These are phyloP conservation scores for Podaxis carcinomalis DNA, from an alignment of 768 basidiomycete genomes.

Conservation along the genomic window DNA sequence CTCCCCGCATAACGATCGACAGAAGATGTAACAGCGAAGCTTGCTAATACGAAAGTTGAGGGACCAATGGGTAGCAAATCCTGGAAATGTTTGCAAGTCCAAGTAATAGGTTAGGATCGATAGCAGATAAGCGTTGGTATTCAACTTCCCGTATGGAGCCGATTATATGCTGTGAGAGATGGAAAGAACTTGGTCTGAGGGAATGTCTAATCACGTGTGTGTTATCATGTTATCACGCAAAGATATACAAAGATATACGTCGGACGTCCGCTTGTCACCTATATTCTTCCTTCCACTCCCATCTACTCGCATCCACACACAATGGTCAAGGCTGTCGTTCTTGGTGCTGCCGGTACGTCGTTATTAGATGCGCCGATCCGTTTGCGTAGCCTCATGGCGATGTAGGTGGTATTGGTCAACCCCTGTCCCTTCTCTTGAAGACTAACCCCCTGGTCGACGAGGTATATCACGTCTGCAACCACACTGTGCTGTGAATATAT, in stretches of 20 bases:
- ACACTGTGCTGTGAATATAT: background rate
- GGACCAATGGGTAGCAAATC: background rate
- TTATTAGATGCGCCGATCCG: background rate
- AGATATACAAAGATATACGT: constrained; percentile 11
- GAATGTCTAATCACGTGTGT: background rate
- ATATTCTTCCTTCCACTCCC: constrained; percentile 18
- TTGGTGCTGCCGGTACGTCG: constrained; percentile 84
- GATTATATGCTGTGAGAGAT: background rate
- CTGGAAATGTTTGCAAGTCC: background rate
- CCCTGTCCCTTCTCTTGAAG: constrained; percentile 90
- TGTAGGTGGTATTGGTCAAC: constrained; percentile 94
- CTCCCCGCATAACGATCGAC: background rate
- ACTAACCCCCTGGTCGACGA: constrained; percentile 74
- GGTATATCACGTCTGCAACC: constrained; percentile 32
- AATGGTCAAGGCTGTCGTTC: constrained; percentile 85
- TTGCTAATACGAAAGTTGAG: background rate
- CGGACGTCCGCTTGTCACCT: background rate
- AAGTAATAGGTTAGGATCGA: background rate
- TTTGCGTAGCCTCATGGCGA: background rate
- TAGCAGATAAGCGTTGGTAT: background rate
- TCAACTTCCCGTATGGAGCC: background rate
- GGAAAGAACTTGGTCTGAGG: background rate
- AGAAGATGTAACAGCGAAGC: background rate
- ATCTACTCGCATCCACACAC: constrained; percentile 19
- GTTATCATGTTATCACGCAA: background rate